Conservation (phyloP, 129 eudicot genomes). For the Lonicera japonica region DNA sequence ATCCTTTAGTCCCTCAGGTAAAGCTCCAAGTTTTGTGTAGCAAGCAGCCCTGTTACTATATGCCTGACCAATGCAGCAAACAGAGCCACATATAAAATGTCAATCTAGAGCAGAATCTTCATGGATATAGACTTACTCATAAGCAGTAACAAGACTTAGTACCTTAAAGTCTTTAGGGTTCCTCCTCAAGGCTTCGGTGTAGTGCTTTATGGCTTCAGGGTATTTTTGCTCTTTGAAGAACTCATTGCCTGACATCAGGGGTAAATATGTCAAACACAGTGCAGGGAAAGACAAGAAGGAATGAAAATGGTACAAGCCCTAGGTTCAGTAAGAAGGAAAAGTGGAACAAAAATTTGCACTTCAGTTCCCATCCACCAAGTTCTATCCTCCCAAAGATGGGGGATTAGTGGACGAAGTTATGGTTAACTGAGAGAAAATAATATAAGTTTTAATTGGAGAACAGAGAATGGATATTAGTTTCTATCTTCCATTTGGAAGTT, state of each 20-base stretch:
- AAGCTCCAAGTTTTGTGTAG: constrained; percentile 85
- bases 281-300: background rate
- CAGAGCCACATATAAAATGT: background rate
- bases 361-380: too few species aligned
- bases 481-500: too few species aligned
- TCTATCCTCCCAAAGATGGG: too few species aligned
- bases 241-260: constrained; percentile 56
- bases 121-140: too few species aligned
- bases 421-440: too few species aligned
- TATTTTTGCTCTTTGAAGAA: constrained; percentile 81
- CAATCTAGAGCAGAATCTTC: too few species aligned
- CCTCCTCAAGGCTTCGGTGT: constrained; percentile 79
- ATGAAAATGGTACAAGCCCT: too few species aligned
- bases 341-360: too few species aligned
- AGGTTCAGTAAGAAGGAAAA: too few species aligned
- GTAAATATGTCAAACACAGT: background rate
- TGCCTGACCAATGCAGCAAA: constrained; percentile 31
- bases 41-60: constrained; percentile 94
- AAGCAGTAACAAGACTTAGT: background rate
- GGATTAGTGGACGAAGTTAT: too few species aligned
- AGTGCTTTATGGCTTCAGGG: constrained; percentile 86
- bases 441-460: too few species aligned
- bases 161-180: constrained; percentile 88
- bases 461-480: too few species aligned
- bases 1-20: constrained; percentile 93